Evolutionary conservation across 257 asterid species (phyloP).

Genomic region (Eucommia ulmoides): DNA sequence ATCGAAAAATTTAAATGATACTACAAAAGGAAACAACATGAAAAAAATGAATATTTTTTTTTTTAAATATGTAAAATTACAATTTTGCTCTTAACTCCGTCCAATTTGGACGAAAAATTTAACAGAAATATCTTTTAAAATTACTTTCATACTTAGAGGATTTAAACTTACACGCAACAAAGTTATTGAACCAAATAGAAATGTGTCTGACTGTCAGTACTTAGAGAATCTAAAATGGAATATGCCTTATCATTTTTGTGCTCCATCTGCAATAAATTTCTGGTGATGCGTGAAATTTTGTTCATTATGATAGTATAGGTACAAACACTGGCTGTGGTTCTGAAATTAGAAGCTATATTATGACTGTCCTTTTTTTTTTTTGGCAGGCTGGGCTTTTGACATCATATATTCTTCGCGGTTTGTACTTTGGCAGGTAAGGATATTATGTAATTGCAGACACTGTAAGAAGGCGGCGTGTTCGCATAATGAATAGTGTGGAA

Average conservation of each 20-base stretch:
- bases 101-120: too few relatives aligned
- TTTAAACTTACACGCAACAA: too few relatives aligned
- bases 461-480: background rate
- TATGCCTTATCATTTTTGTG: background rate
- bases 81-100: too few relatives aligned
- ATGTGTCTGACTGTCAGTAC: too few relatives aligned
- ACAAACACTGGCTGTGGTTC: background rate
- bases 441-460: background rate
- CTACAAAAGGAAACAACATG: too few relatives aligned
- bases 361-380: conserved; percentile 12
- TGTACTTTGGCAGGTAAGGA: conserved; percentile 71
- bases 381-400: conserved; percentile 83
- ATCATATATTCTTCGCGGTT: conserved; percentile 57
- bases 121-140: too few relatives aligned
- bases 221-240: background rate
- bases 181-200: too few relatives aligned
- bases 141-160: too few relatives aligned
- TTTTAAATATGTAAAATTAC: too few relatives aligned
- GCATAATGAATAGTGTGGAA: conserved; percentile 2
- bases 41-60: too few relatives aligned
- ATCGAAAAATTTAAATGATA: too few relatives aligned
- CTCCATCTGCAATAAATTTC: background rate
- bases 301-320: background rate
- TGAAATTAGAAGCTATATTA: conserved; percentile 2
- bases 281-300: too few relatives aligned